These are phyloP conservation scores for Jacaranda mimosifolia DNA, from an alignment of 257 asterid genomes.

Conservation along the genomic window DNA sequence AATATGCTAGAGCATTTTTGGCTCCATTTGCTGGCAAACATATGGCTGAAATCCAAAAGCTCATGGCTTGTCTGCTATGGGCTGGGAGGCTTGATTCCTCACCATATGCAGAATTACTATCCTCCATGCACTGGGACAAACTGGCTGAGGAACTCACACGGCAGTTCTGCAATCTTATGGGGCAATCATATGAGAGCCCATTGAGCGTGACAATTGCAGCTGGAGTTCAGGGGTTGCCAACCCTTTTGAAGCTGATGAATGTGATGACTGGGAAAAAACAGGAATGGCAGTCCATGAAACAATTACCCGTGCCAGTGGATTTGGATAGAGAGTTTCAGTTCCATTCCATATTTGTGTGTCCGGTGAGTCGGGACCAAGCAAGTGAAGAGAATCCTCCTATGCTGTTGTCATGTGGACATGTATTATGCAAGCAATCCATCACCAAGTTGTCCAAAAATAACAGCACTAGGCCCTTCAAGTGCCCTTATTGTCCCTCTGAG, in stretches of 20 bases:
- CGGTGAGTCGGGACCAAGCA: slow-evolving; percentile 90
- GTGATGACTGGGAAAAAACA: slow-evolving; percentile 82
- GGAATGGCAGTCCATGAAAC: slow-evolving; percentile 95
- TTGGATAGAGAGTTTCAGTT: slow-evolving; percentile 85
- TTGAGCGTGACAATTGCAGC: slow-evolving; percentile 81
- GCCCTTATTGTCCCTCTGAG: slow-evolving; percentile 92
- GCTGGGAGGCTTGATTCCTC: slow-evolving; percentile 85
- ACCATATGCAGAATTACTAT: slow-evolving; percentile 74
- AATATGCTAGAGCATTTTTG: slow-evolving; percentile 68
- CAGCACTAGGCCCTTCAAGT: slow-evolving; percentile 83
- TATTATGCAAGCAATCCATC: slow-evolving; percentile 87
- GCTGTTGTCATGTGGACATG: slow-evolving; percentile 93
- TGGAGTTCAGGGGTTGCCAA: slow-evolving; percentile 88
- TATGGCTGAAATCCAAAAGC: slow-evolving; percentile 81
- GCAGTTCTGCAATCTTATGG: slow-evolving; percentile 83
- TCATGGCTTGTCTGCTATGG: slow-evolving; percentile 79
- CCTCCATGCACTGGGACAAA: slow-evolving; percentile 74
- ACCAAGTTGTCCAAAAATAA: slow-evolving; percentile 85
- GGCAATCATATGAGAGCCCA: slow-evolving; percentile 81
- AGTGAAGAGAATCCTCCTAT: slow-evolving; percentile 93
- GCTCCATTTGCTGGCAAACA: slow-evolving; percentile 70
- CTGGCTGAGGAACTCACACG: slow-evolving; percentile 70
- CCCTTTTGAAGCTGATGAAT: slow-evolving; percentile 80
- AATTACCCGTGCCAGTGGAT: slow-evolving; percentile 87
- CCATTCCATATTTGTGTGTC: slow-evolving; percentile 90